phyloP scores from a whole-genome alignment of 2,329 filamentous ascomycete species.

The Diaporthe vaccinii region DNA sequence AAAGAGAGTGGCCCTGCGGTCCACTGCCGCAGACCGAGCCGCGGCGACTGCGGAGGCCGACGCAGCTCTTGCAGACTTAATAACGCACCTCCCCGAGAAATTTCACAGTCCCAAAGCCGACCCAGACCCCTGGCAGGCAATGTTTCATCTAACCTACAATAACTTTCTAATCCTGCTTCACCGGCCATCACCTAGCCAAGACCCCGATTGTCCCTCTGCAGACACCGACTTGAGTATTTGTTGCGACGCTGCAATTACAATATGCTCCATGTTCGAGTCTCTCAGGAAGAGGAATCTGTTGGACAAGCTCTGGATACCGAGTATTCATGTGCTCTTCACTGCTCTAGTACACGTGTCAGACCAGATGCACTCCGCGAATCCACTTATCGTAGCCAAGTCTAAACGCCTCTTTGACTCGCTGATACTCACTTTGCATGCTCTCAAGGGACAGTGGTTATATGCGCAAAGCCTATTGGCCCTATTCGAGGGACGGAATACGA shows the following conservation, averaged over 20 bases:
- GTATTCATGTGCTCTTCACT: conserved; percentile 4
- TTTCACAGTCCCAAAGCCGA: background rate
- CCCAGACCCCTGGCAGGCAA: conserved; percentile 5
- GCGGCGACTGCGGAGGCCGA: background rate
- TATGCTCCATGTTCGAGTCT: conserved; percentile 5
- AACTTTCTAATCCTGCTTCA: conserved; percentile 17
- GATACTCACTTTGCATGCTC: conserved; percentile 8
- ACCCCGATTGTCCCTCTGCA: background rate
- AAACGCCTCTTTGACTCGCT: conserved; percentile 18
- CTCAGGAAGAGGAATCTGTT: background rate
- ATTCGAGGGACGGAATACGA: background rate
- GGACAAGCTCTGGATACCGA: background rate
- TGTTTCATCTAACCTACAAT: background rate
- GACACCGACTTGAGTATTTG: conserved; percentile 18
- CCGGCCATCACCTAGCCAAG: background rate
- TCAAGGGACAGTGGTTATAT: conserved; percentile 25
- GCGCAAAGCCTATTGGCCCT: conserved; percentile 8
- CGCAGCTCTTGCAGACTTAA: background rate
- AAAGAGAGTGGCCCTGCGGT: background rate
- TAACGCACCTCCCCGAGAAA: background rate
- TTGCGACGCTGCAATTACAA: background rate
- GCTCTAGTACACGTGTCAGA: background rate
- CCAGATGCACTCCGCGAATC: background rate
- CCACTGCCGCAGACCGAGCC: conserved; percentile 1
- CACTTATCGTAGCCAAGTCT: conserved; percentile 14